Percentiles rank a stretch among this genome's conserved stretches.
Evolutionary conservation across 805 yeast genomes (phyloP).

Genomic region (Teunomyces kruisii): DNA sequence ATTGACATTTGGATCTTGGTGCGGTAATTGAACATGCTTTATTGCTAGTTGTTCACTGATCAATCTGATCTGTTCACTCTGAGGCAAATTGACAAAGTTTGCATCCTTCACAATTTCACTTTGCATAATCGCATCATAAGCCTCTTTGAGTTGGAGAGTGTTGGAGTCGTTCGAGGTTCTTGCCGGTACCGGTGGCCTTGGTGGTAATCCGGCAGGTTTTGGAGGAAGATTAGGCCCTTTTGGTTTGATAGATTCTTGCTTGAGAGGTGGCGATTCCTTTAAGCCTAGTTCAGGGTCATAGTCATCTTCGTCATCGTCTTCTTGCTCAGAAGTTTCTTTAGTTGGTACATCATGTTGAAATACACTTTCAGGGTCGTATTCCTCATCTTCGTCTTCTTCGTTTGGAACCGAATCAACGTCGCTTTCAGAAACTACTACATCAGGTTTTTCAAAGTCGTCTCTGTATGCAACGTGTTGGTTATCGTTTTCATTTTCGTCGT

Average conservation of each 20-base stretch:
- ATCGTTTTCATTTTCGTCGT: constrained; percentile 15
- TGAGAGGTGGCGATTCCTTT: not conserved
- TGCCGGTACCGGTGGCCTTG: constrained; percentile 25
- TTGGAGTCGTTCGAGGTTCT: constrained; percentile 7
- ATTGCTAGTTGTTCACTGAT: constrained; percentile 38
- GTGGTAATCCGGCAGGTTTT: constrained; percentile 25
- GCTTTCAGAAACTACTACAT: constrained; percentile 1
- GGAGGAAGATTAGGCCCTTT: constrained; percentile 11
- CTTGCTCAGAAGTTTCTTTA: constrained; percentile 1
- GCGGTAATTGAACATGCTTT: constrained; percentile 28
- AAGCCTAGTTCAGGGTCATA: constrained; percentile 12
- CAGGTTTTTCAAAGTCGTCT: constrained; percentile 2
- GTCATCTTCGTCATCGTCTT: constrained; percentile 10
- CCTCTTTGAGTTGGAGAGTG: constrained; percentile 24
- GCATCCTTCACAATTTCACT: constrained; percentile 35
- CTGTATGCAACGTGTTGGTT: not conserved
- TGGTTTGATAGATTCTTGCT: not conserved
- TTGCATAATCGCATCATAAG: constrained; percentile 36
- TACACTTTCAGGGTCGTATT: constrained; percentile 28
- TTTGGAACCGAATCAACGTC: not conserved
- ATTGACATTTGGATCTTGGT: constrained; percentile 16
- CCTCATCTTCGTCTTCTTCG: constrained; percentile 22
- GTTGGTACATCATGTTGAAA: constrained; percentile 5
- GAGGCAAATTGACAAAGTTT: constrained; percentile 36
- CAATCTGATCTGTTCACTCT: constrained; percentile 30